Conservation (phyloP, 495 filamentous ascomycete genomes). For the Penicillium cinerascens region DNA sequence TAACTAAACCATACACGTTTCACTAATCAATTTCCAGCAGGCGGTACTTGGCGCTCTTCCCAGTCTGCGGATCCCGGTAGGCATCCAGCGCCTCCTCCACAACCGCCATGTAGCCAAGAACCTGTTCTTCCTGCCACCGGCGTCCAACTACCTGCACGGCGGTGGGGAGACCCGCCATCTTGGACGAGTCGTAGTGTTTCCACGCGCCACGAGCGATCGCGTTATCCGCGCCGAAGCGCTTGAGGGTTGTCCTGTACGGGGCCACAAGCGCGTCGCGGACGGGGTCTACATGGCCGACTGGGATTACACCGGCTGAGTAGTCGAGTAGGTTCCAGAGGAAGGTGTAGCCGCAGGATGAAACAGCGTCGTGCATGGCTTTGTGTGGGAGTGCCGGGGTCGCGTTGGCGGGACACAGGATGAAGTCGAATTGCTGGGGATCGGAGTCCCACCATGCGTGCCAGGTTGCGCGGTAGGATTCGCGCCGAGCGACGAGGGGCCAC, state of each 20-base stretch:
- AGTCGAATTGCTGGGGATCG: constrained; percentile 62
- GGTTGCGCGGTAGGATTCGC: constrained; percentile 70
- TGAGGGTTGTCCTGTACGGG: constrained; percentile 47
- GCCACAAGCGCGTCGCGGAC: constrained; percentile 60
- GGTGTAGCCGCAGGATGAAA: constrained; percentile 89
- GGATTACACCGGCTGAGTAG: constrained; percentile 80
- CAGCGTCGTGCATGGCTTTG: constrained; percentile 79
- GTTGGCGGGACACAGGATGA: constrained; percentile 81
- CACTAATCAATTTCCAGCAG: constrained; percentile 55
- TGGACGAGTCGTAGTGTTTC: constrained; percentile 76
- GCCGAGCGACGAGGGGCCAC: constrained; percentile 73
- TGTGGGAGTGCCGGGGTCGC: constrained; percentile 88
- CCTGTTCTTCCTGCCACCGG: constrained; percentile 88
- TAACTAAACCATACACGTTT: not conserved
- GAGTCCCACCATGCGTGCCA: constrained; percentile 85
- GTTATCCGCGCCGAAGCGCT: constrained; percentile 53
- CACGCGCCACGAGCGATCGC: constrained; percentile 80
- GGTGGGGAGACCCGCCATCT: constrained; percentile 86
- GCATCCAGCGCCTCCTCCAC: constrained; percentile 70
- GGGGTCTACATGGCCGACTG: constrained; percentile 79
- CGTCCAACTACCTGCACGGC: constrained; percentile 83
- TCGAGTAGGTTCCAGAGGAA: constrained; percentile 95
- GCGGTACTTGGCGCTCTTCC: constrained; percentile 56
- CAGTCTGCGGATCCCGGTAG: constrained; percentile 30
- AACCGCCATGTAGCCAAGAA: constrained; percentile 77